Conservation (phyloP, 805 yeast genomes). For the Hermanozyma aechmeae region DNA sequence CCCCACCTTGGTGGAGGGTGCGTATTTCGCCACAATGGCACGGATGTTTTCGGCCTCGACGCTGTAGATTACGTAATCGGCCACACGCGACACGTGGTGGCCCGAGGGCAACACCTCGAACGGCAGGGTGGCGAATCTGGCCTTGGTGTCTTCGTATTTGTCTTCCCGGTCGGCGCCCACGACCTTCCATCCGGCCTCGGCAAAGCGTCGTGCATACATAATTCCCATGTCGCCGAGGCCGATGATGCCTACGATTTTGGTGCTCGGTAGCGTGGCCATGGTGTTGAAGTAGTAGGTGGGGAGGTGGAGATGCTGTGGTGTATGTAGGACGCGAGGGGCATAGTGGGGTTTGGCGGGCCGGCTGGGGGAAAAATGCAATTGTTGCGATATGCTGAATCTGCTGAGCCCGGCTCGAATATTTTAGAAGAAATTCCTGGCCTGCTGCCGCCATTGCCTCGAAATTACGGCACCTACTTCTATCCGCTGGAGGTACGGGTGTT, state of each 20-base stretch:
- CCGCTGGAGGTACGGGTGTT: too few species aligned
- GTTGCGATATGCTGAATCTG: too few species aligned
- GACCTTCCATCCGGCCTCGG: conserved; percentile 81
- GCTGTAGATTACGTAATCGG: conserved; percentile 81
- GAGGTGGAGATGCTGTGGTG: too few species aligned
- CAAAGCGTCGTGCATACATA: conserved; percentile 70
- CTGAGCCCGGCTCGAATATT: too few species aligned
- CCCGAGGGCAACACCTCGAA: conserved; percentile 69
- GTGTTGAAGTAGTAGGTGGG: too few species aligned
- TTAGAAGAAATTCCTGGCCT: too few species aligned
- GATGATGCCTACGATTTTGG: conserved; percentile 72
- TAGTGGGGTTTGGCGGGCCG: too few species aligned
- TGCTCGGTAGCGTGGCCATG: too few species aligned
- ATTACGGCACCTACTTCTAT: too few species aligned
- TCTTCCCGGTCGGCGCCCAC: conserved; percentile 84
- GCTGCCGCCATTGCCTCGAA: too few species aligned
- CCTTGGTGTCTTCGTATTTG: conserved; percentile 35
- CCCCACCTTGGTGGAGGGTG: conserved; percentile 80
- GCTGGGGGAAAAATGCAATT: too few species aligned
- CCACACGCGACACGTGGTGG: conserved; percentile 66
- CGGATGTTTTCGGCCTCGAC: conserved; percentile 87
- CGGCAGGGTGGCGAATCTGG: conserved; percentile 28
- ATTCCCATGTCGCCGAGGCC: conserved; percentile 98
- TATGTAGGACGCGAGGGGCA: too few species aligned
- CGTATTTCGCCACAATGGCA: conserved; percentile 64